Evolutionary conservation across 805 yeast genomes (phyloP), one percentile per base, ranked within the genome.

Genomic region (Ogataea saltuana): DNA sequence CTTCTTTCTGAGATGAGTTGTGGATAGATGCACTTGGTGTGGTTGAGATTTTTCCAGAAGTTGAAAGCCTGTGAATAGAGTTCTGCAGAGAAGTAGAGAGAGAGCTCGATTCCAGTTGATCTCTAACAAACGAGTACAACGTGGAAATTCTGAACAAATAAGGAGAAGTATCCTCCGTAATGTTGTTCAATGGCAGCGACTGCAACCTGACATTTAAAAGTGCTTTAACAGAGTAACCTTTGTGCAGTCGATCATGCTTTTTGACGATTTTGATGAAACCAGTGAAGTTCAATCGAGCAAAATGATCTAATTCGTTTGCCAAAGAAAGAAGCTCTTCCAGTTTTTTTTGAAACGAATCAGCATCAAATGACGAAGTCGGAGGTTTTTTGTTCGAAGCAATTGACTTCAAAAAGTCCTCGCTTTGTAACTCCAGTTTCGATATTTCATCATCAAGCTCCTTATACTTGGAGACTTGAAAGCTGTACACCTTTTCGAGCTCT

Each of bases 211-310:
- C 97, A 52, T 88, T 87, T 55, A 93, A 71, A 55, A 93, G 69
- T 0, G 98, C 96, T 62, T 81, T 84, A 18, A 91, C 97, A n/a
- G 93, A 84, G 65, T 85, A 93, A 51, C 80, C 75, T 23, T 89
- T 77, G 65, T 90, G 97, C 51, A 91, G 65, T 41, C 97, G 80
- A 68, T 93, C 98, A 61, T 93, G 99, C 68, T 91, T 91, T 70
- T 91, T 90, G 51, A 90, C 97, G 54, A 93, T 88, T 63, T 93
- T 93, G 56, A 82, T 76, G 68, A 93, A 91, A 1, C 97, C 99
- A 11, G 99, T 91, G 70, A 84, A 93, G 67, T 93, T 93, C 54
- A 91, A 67, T 58, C 99, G 76, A 31, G 95, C 84, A 68, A 93
- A 93, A 60, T 81, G 87, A 63, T 90, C 97, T 54, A 93, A 71